These are phyloP conservation scores for Blumeria hordei DNA, from an alignment of 2,329 filamentous ascomycete species.

Conservation along the genomic window DNA sequence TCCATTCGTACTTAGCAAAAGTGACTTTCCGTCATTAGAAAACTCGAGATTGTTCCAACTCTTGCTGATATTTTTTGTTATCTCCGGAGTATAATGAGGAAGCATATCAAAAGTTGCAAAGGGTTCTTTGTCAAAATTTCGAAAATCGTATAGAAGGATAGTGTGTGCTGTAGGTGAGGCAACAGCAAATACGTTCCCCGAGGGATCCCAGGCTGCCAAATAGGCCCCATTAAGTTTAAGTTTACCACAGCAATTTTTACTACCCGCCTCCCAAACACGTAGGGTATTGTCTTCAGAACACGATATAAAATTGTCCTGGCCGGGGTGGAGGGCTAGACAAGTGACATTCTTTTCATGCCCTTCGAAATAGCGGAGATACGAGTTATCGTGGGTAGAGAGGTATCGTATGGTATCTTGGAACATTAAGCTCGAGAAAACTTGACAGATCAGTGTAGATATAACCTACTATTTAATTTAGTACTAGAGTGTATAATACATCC, in stretches of 20 bases:
- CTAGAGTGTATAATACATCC: conserved; percentile 81
- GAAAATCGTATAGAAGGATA: conserved; percentile 74
- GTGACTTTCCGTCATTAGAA: conserved; percentile 76
- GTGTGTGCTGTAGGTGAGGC: conserved; percentile 58
- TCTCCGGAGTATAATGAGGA: conserved; percentile 28
- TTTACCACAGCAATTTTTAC: conserved; percentile 55
- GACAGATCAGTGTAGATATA: neutral
- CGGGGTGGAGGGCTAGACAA: conserved; percentile 59
- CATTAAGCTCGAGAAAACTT: neutral
- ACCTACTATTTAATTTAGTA: conserved; percentile 69
- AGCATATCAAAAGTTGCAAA: conserved; percentile 64
- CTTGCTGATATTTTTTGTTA: conserved; percentile 24
- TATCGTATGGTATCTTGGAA: conserved; percentile 52
- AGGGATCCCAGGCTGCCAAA: conserved; percentile 76
- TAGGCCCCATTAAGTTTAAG: conserved; percentile 61
- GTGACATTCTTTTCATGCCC: conserved; percentile 76
- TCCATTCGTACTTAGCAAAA: conserved; percentile 66
- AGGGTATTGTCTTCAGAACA: conserved; percentile 81
- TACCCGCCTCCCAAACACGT: conserved; percentile 59
- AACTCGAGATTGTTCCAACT: conserved; percentile 89
- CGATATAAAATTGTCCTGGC: conserved; percentile 75
- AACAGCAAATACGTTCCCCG: conserved; percentile 74
- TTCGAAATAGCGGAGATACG: conserved; percentile 86
- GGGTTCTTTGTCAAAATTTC: conserved; percentile 80
- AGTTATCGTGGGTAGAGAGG: conserved; percentile 83